Conservation (phyloP, 2,329 filamentous ascomycete genomes). For the Cladorrhinum sp. region DNA sequence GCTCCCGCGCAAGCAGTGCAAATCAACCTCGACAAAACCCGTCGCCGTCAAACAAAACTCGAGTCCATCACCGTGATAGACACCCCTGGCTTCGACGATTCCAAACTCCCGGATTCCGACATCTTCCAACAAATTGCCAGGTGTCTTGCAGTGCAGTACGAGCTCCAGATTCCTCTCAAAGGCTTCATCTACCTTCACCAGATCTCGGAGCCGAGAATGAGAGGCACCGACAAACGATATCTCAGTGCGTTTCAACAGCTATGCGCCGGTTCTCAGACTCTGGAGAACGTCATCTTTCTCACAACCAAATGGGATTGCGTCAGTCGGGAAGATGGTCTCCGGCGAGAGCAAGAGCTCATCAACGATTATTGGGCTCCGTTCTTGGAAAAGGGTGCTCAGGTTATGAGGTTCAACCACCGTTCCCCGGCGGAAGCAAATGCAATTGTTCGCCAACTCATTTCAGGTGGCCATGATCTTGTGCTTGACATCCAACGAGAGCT, state of each 20-base stretch:
- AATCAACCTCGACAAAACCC: background rate
- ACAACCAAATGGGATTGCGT: background rate
- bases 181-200: slow-evolving; percentile 1
- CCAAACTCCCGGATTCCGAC: background rate
- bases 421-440: background rate
- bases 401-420: background rate
- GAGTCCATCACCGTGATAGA: slow-evolving; percentile 3
- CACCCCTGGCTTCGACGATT: background rate
- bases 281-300: background rate
- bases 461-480: background rate
- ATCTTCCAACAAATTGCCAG: background rate
- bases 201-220: background rate
- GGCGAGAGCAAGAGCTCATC: slow-evolving; percentile 2
- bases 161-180: background rate
- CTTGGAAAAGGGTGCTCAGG: background rate
- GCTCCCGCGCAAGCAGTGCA: background rate
- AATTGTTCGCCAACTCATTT: background rate
- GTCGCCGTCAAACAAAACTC: too few species aligned
- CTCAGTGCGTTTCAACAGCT: background rate
- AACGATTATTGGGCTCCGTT: background rate
- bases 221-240: background rate
- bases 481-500: background rate
- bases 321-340: background rate
- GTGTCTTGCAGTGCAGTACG: background rate
- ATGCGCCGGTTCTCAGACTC: background rate